phyloP scores from a whole-genome alignment of 345 rosid genomes.

The Erucastrum elatum region DNA sequence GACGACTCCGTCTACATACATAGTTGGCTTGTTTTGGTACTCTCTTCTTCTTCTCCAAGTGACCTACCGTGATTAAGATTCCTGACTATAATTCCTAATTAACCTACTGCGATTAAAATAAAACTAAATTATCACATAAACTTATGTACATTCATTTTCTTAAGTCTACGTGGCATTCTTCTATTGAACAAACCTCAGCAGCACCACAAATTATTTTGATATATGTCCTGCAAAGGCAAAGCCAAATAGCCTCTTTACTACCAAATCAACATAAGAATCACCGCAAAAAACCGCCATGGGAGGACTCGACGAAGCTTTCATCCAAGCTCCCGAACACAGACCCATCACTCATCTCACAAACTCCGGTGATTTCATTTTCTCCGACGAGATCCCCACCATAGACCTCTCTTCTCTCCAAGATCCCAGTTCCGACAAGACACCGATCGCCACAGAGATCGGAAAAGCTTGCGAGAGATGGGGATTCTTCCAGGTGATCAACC shows the following conservation, averaged over 20 bases:
- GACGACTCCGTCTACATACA: not conserved
- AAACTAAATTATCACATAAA: not conserved
- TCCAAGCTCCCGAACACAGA: conserved; percentile 59
- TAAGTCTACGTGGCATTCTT: conserved; percentile 7
- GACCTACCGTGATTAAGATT: not conserved
- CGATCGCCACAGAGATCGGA: conserved; percentile 48
- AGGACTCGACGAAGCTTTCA: conserved; percentile 51
- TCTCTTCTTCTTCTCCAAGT: not conserved
- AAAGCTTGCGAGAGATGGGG: conserved; percentile 83
- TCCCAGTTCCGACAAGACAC: not conserved
- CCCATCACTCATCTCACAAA: conserved; percentile 33
- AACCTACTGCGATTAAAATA: not conserved
- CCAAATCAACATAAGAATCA: conserved; percentile 6
- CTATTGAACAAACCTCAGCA: conserved; percentile 14
- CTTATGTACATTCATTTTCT: conserved; percentile 9
- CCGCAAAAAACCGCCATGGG: conserved; percentile 43
- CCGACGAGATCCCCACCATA: conserved; percentile 61
- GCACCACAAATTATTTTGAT: conserved; percentile 4
- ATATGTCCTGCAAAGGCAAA: conserved; percentile 7
- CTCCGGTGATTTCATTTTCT: conserved; percentile 9
- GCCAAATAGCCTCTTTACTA: not conserved
- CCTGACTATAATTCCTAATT: not conserved
- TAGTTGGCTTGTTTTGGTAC: not conserved
- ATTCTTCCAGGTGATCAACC: conserved; percentile 83
- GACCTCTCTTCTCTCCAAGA: conserved; percentile 49